Conservation (phyloP, 2,329 filamentous ascomycete genomes). For the Aspergillus tanneri region DNA sequence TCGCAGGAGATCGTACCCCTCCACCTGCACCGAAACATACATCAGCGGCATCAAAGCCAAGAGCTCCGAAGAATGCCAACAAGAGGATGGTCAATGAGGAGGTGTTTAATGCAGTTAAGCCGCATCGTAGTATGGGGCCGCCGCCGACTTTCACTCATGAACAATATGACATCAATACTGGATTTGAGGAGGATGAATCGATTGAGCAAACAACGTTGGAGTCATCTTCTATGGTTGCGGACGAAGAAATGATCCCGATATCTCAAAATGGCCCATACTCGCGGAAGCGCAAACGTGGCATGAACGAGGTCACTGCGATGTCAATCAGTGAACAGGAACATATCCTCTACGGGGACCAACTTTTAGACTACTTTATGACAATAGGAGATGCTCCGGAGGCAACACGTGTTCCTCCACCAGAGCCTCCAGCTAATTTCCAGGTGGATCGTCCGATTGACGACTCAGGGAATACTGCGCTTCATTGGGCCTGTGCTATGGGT, state of each 20-base stretch:
- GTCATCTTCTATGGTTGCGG: conserved; percentile 80
- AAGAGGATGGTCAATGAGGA: conserved; percentile 49
- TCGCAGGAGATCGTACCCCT: conserved; percentile 79
- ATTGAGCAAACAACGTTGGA: conserved; percentile 80
- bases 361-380: conserved; percentile 93
- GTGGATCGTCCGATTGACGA: conserved; percentile 92
- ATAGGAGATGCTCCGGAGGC: conserved; percentile 71
- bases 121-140: conserved; percentile 33
- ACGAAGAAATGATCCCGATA: conserved; percentile 74
- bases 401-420: conserved; percentile 60
- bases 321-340: conserved; percentile 75
- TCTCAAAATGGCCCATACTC: conserved; percentile 59
- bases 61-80: conserved; percentile 68
- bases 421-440: conserved; percentile 81
- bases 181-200: conserved; percentile 73
- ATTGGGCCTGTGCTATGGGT: conserved; percentile 98
- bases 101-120: conserved; percentile 33
- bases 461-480: conserved; percentile 86
- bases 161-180: conserved; percentile 63
- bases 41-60: conserved; percentile 70
- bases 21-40: conserved; percentile 92
- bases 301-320: conserved; percentile 59
- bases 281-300: conserved; percentile 75
- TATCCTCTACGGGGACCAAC: conserved; percentile 84
- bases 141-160: conserved; percentile 53